Conservation (phyloP, 2,329 filamentous ascomycete species). For the Gremmenia infestans region DNA sequence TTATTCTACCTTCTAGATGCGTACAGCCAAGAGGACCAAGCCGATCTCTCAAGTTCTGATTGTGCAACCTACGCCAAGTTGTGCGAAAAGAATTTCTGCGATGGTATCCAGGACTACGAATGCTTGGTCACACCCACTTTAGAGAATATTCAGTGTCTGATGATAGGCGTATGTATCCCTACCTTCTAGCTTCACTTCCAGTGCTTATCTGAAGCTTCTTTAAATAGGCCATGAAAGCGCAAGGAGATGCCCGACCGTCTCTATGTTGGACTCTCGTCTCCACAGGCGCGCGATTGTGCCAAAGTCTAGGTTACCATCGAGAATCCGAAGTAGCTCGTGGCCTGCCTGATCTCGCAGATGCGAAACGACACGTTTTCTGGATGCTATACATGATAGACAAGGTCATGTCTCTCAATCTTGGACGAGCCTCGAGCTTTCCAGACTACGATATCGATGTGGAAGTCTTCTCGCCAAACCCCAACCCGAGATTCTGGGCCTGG, state of each 20-base stretch:
- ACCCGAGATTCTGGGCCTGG: slow-evolving; percentile 7
- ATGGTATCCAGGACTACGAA: slow-evolving; percentile 11
- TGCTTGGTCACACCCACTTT: slow-evolving; percentile 8
- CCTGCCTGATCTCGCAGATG: slow-evolving; percentile 9
- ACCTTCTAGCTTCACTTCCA: neutral
- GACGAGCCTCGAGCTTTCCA: slow-evolving; percentile 13
- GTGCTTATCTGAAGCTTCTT: neutral
- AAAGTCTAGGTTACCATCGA: slow-evolving; percentile 16
- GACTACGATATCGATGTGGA: slow-evolving; percentile 16
- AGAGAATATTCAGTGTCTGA: slow-evolving; percentile 12
- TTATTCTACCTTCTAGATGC: slow-evolving; percentile 11
- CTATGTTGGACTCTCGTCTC: slow-evolving; percentile 16
- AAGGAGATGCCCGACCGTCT: slow-evolving; percentile 12
- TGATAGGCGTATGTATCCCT: slow-evolving; percentile 11
- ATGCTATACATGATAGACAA: slow-evolving; percentile 20
- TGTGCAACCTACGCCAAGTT: slow-evolving; percentile 9
- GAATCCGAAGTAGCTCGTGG: slow-evolving; percentile 9
- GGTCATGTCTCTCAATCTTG: slow-evolving; percentile 13
- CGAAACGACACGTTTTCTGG: slow-evolving; percentile 16
- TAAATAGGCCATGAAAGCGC: slow-evolving; percentile 13
- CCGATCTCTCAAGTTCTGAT: neutral
- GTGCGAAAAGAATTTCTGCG: slow-evolving; percentile 14
- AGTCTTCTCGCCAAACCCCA: slow-evolving; percentile 5
- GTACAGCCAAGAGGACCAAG: slow-evolving; percentile 2
- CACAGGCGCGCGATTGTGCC: slow-evolving; percentile 12